These are phyloP conservation scores for Parastagonospora avenae DNA, from an alignment of 2,329 filamentous ascomycete genomes.

Conservation along the genomic window DNA sequence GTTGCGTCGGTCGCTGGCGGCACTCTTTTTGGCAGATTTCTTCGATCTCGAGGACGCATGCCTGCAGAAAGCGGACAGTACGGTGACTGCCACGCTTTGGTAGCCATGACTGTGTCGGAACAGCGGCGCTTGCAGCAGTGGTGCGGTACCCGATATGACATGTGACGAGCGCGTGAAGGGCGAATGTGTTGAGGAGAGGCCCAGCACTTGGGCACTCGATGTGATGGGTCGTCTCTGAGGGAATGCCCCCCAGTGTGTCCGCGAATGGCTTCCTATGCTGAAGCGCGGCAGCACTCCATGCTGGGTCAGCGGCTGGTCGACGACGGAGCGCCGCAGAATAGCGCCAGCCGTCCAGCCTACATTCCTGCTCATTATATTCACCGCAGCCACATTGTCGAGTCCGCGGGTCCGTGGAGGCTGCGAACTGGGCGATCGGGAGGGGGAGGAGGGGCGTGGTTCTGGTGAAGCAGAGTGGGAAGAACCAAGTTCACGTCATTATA, in stretches of 20 bases:
- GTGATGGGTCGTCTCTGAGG: constrained; percentile 15
- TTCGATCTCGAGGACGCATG: constrained; percentile 31
- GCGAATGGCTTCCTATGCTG: constrained; percentile 9
- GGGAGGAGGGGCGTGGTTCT: constrained; percentile 7
- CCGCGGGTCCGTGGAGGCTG: constrained; percentile 5
- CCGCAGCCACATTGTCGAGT: constrained; percentile 39
- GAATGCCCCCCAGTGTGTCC: constrained; percentile 6
- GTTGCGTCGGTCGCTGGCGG: constrained; percentile 33
- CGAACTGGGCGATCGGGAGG: constrained; percentile 2
- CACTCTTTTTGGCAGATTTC: constrained; percentile 15
- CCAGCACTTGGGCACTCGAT: constrained; percentile 8
- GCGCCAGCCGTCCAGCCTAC: constrained; percentile 45
- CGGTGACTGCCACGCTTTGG: constrained; percentile 30
- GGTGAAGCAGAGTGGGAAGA: constrained; percentile 7
- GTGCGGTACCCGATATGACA: constrained; percentile 13
- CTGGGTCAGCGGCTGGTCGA: constrained; percentile 31
- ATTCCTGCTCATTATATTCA: constrained; percentile 53
- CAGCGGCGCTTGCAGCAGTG: constrained; percentile 8
- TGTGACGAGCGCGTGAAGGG: constrained; percentile 16
- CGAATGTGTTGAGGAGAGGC: constrained; percentile 3
- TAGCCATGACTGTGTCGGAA: constrained; percentile 11
- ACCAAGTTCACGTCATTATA: constrained; percentile 22
- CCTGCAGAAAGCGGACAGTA: constrained; percentile 37
- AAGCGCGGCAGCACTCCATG: constrained; percentile 20
- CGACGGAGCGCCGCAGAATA: constrained; percentile 37